Percentiles rank a stretch among this genome's conserved stretches.
phyloP scores from a whole-genome alignment of 495 filamentous ascomycete species.

The Aspergillus campestris region DNA sequence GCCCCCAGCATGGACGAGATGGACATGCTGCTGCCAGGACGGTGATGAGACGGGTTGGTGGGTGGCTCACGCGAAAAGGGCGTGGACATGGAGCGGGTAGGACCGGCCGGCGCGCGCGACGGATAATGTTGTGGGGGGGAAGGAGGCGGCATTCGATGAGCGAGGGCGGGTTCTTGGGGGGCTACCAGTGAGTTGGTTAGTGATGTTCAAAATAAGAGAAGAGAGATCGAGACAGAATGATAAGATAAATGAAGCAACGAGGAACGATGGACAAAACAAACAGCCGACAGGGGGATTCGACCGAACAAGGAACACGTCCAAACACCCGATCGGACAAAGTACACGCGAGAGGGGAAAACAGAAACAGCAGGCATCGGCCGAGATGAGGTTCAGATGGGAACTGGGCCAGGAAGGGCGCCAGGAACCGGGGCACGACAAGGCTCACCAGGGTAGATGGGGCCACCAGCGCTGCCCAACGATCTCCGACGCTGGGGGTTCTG shows the following conservation, averaged over 20 bases:
- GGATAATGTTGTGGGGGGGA: slow-evolving; percentile 49
- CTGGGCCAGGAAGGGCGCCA: neutral
- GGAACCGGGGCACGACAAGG: slow-evolving; percentile 11
- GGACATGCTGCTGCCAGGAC: slow-evolving; percentile 79
- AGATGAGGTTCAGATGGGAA: neutral
- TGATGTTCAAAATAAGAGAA: neutral
- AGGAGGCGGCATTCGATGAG: slow-evolving; percentile 52
- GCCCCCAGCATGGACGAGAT: slow-evolving; percentile 81
- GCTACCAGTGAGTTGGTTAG: slow-evolving; percentile 10
- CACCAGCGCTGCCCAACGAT: slow-evolving; percentile 30
- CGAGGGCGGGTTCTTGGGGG: slow-evolving; percentile 32
- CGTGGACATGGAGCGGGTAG: slow-evolving; percentile 31
- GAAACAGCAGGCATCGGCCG: neutral
- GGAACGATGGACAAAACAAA: neutral
- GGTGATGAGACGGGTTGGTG: slow-evolving; percentile 37
- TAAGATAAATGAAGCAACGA: neutral
- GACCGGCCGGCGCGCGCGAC: slow-evolving; percentile 33
- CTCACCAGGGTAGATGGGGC: slow-evolving; percentile 32
- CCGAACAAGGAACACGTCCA: neutral
- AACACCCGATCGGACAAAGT: neutral
- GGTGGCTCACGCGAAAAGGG: slow-evolving; percentile 45
- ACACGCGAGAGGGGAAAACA: neutral
- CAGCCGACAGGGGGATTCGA: slow-evolving; percentile 5
- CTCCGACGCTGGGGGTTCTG: slow-evolving; percentile 26
- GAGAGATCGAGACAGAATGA: neutral